phyloP scores from a whole-genome alignment of 1,284 basidiomycete genomes.

The Neonothopanus nambi region DNA sequence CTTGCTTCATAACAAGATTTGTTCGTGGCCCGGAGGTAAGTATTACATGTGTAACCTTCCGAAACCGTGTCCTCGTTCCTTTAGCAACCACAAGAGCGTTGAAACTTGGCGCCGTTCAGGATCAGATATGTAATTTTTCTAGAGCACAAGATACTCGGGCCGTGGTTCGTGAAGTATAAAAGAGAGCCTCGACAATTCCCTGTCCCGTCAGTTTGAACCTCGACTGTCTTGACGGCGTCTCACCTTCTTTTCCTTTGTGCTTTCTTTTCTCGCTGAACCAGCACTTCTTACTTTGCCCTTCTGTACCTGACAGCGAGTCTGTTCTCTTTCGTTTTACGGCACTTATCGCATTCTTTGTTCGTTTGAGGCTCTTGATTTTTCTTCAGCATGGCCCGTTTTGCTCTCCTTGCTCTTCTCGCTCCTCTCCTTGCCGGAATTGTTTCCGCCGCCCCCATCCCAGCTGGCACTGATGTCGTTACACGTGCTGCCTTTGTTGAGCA shows the following conservation, averaged over 20 bases:
- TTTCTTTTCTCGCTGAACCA: constrained; percentile 9
- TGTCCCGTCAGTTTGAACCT: constrained; percentile 16
- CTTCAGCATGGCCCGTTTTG: constrained; percentile 25
- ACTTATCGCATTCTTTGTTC: constrained; percentile 9
- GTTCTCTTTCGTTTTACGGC: constrained; percentile 13
- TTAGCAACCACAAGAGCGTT: constrained; percentile 4
- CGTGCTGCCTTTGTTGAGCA: constrained; percentile 23
- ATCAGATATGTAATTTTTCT: neutral
- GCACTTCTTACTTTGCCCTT: constrained; percentile 7
- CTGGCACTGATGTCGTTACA: neutral
- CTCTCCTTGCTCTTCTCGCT: constrained; percentile 24
- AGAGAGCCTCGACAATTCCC: neutral
- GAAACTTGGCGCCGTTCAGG: too few relatives aligned
- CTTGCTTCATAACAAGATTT: too few relatives aligned
- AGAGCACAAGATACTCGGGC: neutral
- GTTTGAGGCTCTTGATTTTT: constrained; percentile 5
- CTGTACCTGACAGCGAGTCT: constrained; percentile 18
- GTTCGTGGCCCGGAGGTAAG: too few relatives aligned
- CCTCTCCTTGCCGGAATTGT: constrained; percentile 23
- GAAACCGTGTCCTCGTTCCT: neutral
- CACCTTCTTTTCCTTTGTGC: constrained; percentile 12
- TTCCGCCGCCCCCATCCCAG: constrained; percentile 22
- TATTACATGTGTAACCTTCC: neutral
- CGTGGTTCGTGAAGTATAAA: constrained; percentile 9
- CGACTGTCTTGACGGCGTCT: constrained; percentile 22